Evolutionary conservation across 202 grass and related monocot genomes (phyloP).

Genomic region (Setaria italica): DNA sequence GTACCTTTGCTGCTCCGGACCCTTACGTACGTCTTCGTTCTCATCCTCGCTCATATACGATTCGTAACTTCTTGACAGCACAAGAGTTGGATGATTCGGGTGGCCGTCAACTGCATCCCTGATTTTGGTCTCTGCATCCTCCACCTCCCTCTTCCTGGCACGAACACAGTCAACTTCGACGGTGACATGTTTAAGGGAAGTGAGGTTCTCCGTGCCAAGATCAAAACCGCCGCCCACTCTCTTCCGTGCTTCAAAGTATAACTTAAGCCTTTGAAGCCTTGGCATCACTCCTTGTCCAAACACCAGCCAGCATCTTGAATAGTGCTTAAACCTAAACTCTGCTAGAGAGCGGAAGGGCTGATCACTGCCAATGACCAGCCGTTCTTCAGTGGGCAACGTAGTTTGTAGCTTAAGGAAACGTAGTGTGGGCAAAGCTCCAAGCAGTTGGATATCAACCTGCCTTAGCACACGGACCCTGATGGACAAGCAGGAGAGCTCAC

Average conservation of each 20-base stretch:
- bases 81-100: not conserved
- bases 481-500: not conserved
- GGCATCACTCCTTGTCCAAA: not conserved
- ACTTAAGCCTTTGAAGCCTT: not conserved
- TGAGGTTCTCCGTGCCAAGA: not conserved
- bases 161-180: rapidly evolving
- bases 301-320: not conserved
- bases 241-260: not conserved
- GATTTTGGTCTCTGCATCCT: not conserved
- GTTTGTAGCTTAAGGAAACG: not conserved
- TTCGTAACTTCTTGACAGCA: too few relatives aligned
- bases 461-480: not conserved
- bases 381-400: too few relatives aligned
- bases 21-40: too few relatives aligned
- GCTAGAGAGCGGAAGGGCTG: not conserved
- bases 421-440: not conserved
- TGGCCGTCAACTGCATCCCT: not conserved
- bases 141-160: not conserved
- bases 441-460: too few relatives aligned
- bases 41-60: too few relatives aligned
- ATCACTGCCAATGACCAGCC: not conserved
- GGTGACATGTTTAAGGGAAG: not conserved
- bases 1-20: too few relatives aligned
- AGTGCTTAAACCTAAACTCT: not conserved
- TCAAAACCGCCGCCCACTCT: not conserved